Conservation (phyloP, 805 yeast species). For the Monosporozyma solicola region DNA sequence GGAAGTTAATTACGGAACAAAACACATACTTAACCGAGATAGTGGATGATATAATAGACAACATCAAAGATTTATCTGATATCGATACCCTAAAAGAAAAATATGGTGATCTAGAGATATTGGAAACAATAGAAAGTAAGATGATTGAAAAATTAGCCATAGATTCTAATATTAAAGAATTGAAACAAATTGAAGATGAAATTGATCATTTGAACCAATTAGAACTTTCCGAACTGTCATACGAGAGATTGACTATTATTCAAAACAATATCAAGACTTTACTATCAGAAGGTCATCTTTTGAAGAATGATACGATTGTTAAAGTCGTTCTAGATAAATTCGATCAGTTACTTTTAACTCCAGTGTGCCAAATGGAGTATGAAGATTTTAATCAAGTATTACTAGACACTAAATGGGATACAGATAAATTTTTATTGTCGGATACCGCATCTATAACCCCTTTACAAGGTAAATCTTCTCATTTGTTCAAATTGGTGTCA, state of each 20-base stretch:
- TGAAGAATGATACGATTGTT: not conserved
- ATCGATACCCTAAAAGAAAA: conserved; percentile 11
- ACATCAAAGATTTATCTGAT: conserved; percentile 9
- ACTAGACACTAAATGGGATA: conserved; percentile 27
- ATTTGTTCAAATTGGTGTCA: conserved; percentile 14
- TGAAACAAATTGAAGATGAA: conserved; percentile 2
- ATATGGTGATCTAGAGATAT: conserved; percentile 20
- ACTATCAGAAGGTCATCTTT: conserved; percentile 3
- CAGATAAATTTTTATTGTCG: conserved; percentile 10
- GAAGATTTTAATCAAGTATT: conserved; percentile 12
- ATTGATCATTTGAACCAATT: conserved; percentile 1
- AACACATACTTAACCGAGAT: conserved; percentile 5
- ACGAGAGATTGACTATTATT: conserved; percentile 5
- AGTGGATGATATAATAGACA: conserved; percentile 15
- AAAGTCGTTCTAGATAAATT: conserved; percentile 5
- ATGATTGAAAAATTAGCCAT: conserved; percentile 7
- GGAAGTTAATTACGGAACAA: conserved; percentile 1
- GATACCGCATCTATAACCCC: conserved; percentile 9
- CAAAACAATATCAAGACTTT: conserved; percentile 4
- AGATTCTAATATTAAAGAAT: conserved; percentile 2
- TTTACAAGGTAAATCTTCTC: conserved; percentile 14
- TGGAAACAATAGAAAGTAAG: conserved; percentile 10
- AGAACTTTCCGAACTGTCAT: conserved; percentile 1
- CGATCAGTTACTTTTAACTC: conserved; percentile 7
- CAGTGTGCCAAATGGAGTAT: conserved; percentile 7